phyloP scores from a whole-genome alignment of 148 eudicot genomes.

The Cornus suecica region DNA sequence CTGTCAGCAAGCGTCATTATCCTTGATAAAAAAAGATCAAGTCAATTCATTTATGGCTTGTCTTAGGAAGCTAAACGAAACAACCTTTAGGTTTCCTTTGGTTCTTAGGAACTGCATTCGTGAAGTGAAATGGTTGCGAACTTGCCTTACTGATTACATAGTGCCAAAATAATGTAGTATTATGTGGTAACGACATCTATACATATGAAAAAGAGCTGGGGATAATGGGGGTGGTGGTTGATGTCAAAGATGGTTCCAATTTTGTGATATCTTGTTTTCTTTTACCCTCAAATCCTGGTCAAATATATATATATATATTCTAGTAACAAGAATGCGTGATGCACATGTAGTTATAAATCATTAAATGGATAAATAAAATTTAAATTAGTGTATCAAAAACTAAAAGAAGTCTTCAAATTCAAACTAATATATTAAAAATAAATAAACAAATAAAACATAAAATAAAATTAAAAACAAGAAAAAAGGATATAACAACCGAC shows the following conservation, averaged over 20 bases:
- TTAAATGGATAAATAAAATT: too few relatives aligned
- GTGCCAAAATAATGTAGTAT: slow-evolving; percentile 49
- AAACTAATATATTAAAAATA: too few relatives aligned
- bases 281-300: too few relatives aligned
- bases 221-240: slow-evolving; percentile 42
- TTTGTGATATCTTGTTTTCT: slow-evolving; percentile 37
- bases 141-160: slow-evolving; percentile 49
- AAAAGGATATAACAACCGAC: too few relatives aligned
- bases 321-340: too few relatives aligned
- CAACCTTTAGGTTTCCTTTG: slow-evolving; percentile 16
- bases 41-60: slow-evolving; percentile 36
- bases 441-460: too few relatives aligned
- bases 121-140: slow-evolving; percentile 52
- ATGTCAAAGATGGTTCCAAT: slow-evolving; percentile 33
- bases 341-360: too few relatives aligned
- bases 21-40: slow-evolving; percentile 30
- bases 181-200: slow-evolving; percentile 44
- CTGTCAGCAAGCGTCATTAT: slow-evolving; percentile 30
- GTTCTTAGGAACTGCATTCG: slow-evolving; percentile 31
- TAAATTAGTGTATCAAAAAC: too few relatives aligned
- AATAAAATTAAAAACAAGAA: too few relatives aligned
- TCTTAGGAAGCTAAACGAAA: slow-evolving; percentile 25
- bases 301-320: too few relatives aligned
- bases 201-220: slow-evolving; percentile 38
- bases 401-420: too few relatives aligned